Evolutionary conservation across 768 basidiomycete species (phyloP).

Genomic region (Lyophyllum shimeji): DNA sequence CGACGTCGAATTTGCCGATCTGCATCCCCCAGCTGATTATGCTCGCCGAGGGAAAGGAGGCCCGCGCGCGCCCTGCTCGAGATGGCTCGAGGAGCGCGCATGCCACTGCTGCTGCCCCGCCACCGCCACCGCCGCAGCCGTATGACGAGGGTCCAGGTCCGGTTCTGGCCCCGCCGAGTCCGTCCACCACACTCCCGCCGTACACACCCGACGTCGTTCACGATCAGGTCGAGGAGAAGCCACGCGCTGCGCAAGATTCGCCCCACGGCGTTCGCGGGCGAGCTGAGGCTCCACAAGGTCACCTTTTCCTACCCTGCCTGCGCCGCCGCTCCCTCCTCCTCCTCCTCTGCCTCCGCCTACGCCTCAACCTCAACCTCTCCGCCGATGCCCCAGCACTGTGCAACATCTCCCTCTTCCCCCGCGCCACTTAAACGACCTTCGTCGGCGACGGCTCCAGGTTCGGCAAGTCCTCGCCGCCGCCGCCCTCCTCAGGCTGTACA

Average conservation of each 20-base stretch:
- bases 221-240: slow-evolving; percentile 24
- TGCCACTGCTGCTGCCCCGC: slow-evolving; percentile 3
- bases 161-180: slow-evolving; percentile 1
- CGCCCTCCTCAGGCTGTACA: slow-evolving; percentile 80
- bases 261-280: slow-evolving; percentile 66
- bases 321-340: slow-evolving; percentile 14
- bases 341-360: background rate
- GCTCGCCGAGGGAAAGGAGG: slow-evolving; percentile 80
- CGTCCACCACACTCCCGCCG: background rate
- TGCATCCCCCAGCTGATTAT: slow-evolving; percentile 79
- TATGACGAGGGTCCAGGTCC: slow-evolving; percentile 5
- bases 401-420: slow-evolving; percentile 65
- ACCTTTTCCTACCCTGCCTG: slow-evolving; percentile 85
- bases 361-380: background rate
- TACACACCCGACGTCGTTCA: too few relatives aligned
- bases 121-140: too few relatives aligned
- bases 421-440: slow-evolving; percentile 81
- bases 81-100: slow-evolving; percentile 50
- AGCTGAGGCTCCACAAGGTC: slow-evolving; percentile 72
- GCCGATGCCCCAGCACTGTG: slow-evolving; percentile 51
- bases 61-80: slow-evolving; percentile 69
- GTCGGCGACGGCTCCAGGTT: slow-evolving; percentile 91
- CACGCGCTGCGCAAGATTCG: slow-evolving; percentile 58
- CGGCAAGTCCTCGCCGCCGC: slow-evolving; percentile 88
- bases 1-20: slow-evolving; percentile 84